Evolutionary conservation across 164 flowering plant genomes (phyloP).

Genomic region (Cinnamomum micranthum): DNA sequence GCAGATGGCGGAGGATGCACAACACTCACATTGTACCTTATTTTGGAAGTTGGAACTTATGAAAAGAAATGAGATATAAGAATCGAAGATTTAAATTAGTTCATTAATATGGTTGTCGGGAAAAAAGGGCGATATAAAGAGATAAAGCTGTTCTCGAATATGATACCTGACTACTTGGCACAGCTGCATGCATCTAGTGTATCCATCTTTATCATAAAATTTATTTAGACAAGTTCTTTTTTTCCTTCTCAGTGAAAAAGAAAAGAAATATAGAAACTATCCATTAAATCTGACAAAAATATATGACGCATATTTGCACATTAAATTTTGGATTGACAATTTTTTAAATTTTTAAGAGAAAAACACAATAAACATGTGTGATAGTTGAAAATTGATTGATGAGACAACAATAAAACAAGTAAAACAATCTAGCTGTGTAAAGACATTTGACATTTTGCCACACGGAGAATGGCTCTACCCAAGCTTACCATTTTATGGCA

Average conservation of each 20-base stretch:
- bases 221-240: neutral
- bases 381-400: neutral
- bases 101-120: too few species aligned
- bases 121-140: neutral
- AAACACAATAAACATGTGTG: neutral
- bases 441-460: neutral
- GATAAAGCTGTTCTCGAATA: neutral
- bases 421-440: neutral
- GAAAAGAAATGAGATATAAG: too few species aligned
- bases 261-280: neutral
- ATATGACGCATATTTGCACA: neutral
- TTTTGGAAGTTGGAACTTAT: too few species aligned
- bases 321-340: neutral
- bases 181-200: neutral
- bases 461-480: neutral
- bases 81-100: too few species aligned
- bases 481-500: slow-evolving; percentile 76
- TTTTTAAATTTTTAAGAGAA: neutral
- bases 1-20: too few species aligned
- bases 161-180: neutral
- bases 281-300: neutral
- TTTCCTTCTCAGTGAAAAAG: neutral
- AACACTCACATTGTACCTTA: too few species aligned
- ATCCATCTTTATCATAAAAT: neutral
- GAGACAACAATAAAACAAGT: neutral